Evolutionary conservation across 306 rosid genomes (phyloP).

Genomic region (Gastrolobium villosum): DNA sequence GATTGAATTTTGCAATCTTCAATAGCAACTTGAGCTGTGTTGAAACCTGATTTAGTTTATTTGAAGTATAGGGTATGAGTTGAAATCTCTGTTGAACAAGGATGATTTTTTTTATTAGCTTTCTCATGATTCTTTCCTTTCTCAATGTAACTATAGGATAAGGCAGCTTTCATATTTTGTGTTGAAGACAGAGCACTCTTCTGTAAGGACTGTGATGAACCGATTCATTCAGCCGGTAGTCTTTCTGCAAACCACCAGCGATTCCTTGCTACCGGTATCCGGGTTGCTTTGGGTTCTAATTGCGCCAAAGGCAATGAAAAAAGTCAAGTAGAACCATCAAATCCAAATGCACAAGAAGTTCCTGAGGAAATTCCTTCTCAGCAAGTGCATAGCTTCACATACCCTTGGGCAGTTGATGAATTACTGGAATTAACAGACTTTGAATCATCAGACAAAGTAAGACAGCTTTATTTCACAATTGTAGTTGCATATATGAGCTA

Average conservation of each 20-base stretch:
- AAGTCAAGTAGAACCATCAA: constrained; percentile 73
- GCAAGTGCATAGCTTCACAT: constrained; percentile 62
- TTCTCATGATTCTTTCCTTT: background rate
- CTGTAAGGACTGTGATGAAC: constrained; percentile 95
- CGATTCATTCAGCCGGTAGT: constrained; percentile 77
- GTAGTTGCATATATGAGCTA: background rate
- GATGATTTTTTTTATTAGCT: constrained; percentile 35
- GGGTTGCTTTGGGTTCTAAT: constrained; percentile 74
- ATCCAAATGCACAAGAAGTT: constrained; percentile 58
- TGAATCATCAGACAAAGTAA: constrained; percentile 77
- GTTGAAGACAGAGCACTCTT: constrained; percentile 97
- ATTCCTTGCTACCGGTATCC: constrained; percentile 91
- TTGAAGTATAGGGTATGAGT: constrained; percentile 1
- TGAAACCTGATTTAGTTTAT: constrained; percentile 6
- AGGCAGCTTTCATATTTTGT: constrained; percentile 95
- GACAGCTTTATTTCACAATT: constrained; percentile 18
- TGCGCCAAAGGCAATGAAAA: constrained; percentile 68
- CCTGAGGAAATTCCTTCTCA: constrained; percentile 61
- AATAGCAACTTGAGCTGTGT: constrained; percentile 4
- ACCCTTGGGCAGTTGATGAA: constrained; percentile 93
- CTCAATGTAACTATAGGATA: constrained; percentile 68
- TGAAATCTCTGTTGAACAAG: constrained; percentile 17
- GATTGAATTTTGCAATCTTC: constrained; percentile 11
- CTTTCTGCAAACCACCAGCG: constrained; percentile 95
- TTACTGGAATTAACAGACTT: constrained; percentile 75